Evolutionary conservation across 352 stramenopile species (phyloP), one percentile per base, ranked within the genome.

Genomic region (Globisporangium canariense): DNA sequence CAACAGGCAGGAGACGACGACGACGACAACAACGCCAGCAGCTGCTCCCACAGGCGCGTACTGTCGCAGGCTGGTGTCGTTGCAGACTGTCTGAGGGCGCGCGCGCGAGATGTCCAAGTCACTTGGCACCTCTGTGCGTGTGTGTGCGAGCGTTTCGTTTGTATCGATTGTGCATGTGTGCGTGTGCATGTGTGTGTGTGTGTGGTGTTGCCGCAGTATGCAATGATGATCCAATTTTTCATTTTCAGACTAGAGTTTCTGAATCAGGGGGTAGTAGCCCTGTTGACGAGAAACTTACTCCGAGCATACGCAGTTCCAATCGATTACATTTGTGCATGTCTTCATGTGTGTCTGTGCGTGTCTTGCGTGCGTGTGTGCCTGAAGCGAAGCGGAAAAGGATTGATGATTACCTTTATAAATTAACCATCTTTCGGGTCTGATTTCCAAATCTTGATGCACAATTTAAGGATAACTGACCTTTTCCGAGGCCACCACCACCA

Each of bases 211-310:
- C 28, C 14, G 10, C 40, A 18, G 68, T 83, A 82, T 90, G 81
- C 83, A 75, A 76, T 92, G 85, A 94, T 79, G 85, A 94, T 82
- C 72, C 63, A 76, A 62, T 60, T 73, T 76, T 83, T 76, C 58
- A 86, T 83, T 92, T 91, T 94, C 85, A 94, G 83, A 94, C 83
- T 94, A 94, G 83, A 94, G 85, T 94, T 94, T 92, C 85, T 92
- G 83, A 94, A 89, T 79, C 77, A 75, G 75, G 84, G 77, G 81
- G 83, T 94, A 92, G 85, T 94, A 94, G 85, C 83, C 83, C 66
- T 71, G 81, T 81, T 92, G 83, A 76, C 81, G 83, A 92, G 72
- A 78, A 69, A 49, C 64, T 78, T 76, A 79, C 73, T 90, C 83
- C 41, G 83, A 91, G 83, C 81, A 93, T 89, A 85, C 75, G 41